Conservation (phyloP, 257 asterid genomes). For the Lithospermum erythrorhizon region DNA sequence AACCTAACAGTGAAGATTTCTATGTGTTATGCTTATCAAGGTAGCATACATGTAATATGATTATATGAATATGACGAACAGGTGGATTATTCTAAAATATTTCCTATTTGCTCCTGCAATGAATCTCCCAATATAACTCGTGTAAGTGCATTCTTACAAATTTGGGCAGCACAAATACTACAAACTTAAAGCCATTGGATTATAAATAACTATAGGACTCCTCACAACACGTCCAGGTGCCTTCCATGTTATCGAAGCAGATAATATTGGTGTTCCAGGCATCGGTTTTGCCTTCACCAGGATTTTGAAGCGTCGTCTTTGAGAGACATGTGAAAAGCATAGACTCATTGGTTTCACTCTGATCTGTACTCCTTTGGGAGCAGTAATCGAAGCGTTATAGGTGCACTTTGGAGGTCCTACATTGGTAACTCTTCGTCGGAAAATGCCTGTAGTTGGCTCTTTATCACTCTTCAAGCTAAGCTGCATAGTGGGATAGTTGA, state of each 20-base stretch:
- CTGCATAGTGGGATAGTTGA: slow-evolving; percentile 91
- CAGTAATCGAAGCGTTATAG: slow-evolving; percentile 56
- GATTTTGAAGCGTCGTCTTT: slow-evolving; percentile 56
- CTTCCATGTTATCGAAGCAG: slow-evolving; percentile 74
- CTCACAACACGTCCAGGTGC: slow-evolving; percentile 38
- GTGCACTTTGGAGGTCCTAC: slow-evolving; percentile 45
- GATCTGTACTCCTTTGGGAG: slow-evolving; percentile 62
- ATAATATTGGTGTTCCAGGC: slow-evolving; percentile 22
- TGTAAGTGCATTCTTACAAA: background rate
- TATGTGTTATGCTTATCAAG: too few relatives aligned
- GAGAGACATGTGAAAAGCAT: slow-evolving; percentile 31
- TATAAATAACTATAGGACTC: slow-evolving; percentile 55
- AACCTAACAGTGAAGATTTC: too few relatives aligned
- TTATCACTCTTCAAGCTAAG: slow-evolving; percentile 39
- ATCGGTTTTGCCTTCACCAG: slow-evolving; percentile 59
- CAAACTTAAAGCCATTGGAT: slow-evolving; percentile 26
- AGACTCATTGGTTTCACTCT: slow-evolving; percentile 47
- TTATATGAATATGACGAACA: too few relatives aligned
- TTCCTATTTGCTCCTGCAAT: too few relatives aligned
- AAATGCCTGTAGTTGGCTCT: slow-evolving; percentile 46
- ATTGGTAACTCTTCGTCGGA: slow-evolving; percentile 57
- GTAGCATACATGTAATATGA: too few relatives aligned
- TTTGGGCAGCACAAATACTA: slow-evolving; percentile 1
- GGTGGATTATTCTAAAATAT: too few relatives aligned
- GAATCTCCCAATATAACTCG: too few relatives aligned